Evolutionary conservation across 208 protist species (phyloP).

Genomic region (Acanthamoeba royreba): DNA sequence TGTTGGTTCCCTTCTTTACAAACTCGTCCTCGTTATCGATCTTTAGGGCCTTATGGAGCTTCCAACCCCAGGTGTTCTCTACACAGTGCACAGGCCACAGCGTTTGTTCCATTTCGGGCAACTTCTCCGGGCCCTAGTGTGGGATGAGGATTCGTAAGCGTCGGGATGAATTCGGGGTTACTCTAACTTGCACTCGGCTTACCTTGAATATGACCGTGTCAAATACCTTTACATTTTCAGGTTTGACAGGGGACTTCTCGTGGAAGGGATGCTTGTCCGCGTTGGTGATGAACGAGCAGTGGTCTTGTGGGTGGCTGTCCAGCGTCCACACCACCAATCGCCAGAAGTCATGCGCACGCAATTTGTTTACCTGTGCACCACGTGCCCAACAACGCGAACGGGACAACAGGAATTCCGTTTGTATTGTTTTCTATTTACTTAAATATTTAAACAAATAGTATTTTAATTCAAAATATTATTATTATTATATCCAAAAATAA

Average conservation of each 20-base stretch:
- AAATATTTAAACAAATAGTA: neutral
- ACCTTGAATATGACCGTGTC: neutral
- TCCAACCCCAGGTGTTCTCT: neutral
- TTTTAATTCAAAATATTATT: too few species aligned
- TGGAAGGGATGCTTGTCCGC: neutral
- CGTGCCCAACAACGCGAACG: neutral
- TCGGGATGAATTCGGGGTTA: neutral
- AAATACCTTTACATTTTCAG: neutral
- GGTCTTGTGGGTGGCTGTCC: neutral
- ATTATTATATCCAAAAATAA: neutral
- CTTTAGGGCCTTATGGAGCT: neutral
- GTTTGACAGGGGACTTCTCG: neutral
- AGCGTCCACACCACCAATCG: neutral
- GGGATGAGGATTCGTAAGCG: neutral
- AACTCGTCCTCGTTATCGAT: neutral
- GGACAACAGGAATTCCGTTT: neutral
- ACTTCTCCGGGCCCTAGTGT: neutral
- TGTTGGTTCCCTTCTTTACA: constrained; percentile 55
- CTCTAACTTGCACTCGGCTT: neutral
- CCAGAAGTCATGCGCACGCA: neutral
- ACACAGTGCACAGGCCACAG: constrained; percentile 17
- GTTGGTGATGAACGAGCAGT: constrained; percentile 29
- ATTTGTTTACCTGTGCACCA: neutral
- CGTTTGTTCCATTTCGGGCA: neutral
- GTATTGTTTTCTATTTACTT: neutral